These are phyloP conservation scores for Tephrocybe sp. DNA, from an alignment of 768 basidiomycete species.

Conservation along the genomic window DNA sequence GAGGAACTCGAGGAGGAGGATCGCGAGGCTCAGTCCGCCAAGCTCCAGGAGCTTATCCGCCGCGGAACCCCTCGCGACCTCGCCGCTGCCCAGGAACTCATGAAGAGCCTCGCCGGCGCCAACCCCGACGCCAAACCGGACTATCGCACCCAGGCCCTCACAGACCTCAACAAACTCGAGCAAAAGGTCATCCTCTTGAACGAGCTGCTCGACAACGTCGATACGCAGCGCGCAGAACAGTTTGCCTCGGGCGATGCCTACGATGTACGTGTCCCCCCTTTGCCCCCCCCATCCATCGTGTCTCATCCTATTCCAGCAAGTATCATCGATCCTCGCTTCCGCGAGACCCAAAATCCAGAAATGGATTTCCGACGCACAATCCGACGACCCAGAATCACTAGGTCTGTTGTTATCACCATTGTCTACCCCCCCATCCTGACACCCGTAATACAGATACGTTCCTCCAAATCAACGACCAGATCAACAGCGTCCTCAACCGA, in stretches of 20 bases:
- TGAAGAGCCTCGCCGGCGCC: conserved; percentile 94
- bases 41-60: conserved; percentile 97
- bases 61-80: conserved; percentile 95
- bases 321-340: conserved; percentile 73
- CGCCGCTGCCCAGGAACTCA: conserved; percentile 93
- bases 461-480: conserved; percentile 95
- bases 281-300: neutral
- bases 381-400: conserved; percentile 86
- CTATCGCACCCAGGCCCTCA: conserved; percentile 86
- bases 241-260: conserved; percentile 92
- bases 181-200: conserved; percentile 94
- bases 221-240: conserved; percentile 65
- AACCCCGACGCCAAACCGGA: conserved; percentile 94
- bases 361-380: conserved; percentile 94
- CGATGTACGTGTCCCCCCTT: conserved; percentile 56
- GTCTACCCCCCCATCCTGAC: neutral
- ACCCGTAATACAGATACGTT: conserved; percentile 75
- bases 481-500: conserved; percentile 87
- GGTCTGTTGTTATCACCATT: conserved; percentile 46
- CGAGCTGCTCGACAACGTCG: conserved; percentile 95
- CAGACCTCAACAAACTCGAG: conserved; percentile 92
- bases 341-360: conserved; percentile 96
- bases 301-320: conserved; percentile 60
- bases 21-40: conserved; percentile 91
- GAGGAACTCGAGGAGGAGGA: conserved; percentile 97